Base-by-base conservation (phyloP, 2,329 filamentous ascomycete genomes). In the Blastomyces gilchristii region DNA sequence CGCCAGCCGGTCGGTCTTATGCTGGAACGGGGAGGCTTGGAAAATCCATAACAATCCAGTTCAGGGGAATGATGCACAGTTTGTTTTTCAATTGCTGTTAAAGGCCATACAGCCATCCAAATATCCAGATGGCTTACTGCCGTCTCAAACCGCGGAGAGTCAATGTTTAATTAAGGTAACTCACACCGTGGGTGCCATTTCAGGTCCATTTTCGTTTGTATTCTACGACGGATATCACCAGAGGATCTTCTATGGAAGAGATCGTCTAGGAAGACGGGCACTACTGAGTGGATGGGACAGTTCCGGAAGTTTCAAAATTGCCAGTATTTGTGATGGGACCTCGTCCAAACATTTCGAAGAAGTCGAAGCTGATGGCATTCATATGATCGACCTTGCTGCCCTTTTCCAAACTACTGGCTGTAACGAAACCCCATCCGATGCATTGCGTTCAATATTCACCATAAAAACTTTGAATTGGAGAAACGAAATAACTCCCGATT, bases 1-100 rank as follows among this genome's bases (percentile, higher is more conserved):
- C 2, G 66, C 69, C 0, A 82, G 81, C 0, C 80, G 81, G 3
- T 90, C 87, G 0, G 79, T 90, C 0, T 80, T 99, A 1, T 97
- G 93, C 81, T 99, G 94, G 94, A 99, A 99, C 71, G 94, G 94
- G 53, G 94, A 99, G 73, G 93, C 91, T 0, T 99, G 94, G 94
- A 87, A 83, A 63, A 81, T 96, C 59, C 76, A 75, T 9, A 81
- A 81, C 43, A 69, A 81, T 11, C 69, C 74, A 0, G 79, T 96
- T 6, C 65, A 70, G 45, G 89, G 86, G 63, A 97, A 96, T 71
- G 94, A 99, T 75, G 89, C 89, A 2, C 82, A 87, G 69, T 76
- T 79, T 7, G 79, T 97, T 22, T 86, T 93, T 70, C 71, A 80
- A 43, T 71, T 83, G 47, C 79, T 96, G 58, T 70, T 81, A 25